phyloP scores from a whole-genome alignment of 441 rosid species.

The Erysimum cheiri region DNA sequence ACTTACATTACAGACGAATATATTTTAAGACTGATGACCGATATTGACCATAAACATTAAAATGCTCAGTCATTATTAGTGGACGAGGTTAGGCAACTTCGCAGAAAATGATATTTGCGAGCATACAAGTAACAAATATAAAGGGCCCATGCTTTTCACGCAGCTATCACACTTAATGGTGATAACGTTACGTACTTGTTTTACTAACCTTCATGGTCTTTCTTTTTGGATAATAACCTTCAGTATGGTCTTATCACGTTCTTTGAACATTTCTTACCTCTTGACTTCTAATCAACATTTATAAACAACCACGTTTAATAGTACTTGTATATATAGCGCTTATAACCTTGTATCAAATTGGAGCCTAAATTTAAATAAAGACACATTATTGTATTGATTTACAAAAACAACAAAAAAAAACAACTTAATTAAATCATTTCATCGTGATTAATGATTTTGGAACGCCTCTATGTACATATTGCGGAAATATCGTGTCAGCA shows the following conservation, averaged over 20 bases:
- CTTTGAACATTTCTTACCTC: conserved; percentile 34
- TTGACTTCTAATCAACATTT: conserved; percentile 14
- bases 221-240: conserved; percentile 4
- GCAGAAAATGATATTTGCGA: conserved; percentile 23
- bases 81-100: conserved; percentile 37
- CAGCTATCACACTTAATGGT: conserved; percentile 3
- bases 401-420: no score
- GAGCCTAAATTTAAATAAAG: neutral
- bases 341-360: neutral
- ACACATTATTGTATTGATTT: neutral
- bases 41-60: conserved; percentile 35
- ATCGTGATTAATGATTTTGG: conserved; percentile 12
- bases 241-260: conserved; percentile 36
- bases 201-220: neutral
- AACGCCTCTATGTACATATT: neutral
- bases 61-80: conserved; percentile 15
- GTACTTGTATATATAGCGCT: neutral
- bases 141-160: neutral
- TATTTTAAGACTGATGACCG: conserved; percentile 4
- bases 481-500: conserved; percentile 27
- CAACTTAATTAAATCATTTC: neutral
- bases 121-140: neutral
- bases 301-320: neutral
- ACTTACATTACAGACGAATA: neutral
- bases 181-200: conserved; percentile 33